Evolutionary conservation across 1,284 basidiomycete species (phyloP).

Genomic region (Ustilago tritici): DNA sequence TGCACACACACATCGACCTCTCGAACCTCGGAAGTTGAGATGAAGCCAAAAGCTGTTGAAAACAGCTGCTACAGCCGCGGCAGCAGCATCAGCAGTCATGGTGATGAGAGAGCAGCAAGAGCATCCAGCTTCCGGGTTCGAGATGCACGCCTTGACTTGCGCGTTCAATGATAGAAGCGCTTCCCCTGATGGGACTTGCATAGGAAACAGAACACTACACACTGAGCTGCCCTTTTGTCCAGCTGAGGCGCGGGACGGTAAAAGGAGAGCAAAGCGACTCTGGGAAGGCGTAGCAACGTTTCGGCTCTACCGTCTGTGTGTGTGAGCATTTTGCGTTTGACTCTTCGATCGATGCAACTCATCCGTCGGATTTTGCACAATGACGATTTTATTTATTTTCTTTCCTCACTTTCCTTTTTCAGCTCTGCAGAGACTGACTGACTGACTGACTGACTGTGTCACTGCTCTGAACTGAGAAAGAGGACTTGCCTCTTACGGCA

Average conservation of each 20-base stretch:
- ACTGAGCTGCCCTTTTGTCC: neutral
- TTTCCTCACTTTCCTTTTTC: conserved; percentile 1
- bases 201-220: neutral
- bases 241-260: conserved; percentile 7
- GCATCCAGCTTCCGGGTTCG: conserved; percentile 1
- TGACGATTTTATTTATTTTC: conserved; percentile 9
- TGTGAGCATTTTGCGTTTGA: conserved; percentile 1
- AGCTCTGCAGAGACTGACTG: conserved; percentile 6
- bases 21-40: conserved; percentile 1
- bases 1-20: neutral
- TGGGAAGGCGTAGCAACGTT: neutral
- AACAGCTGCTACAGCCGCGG: neutral
- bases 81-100: neutral
- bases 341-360: conserved; percentile 17
- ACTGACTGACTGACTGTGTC: neutral
- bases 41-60: neutral
- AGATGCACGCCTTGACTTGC: neutral
- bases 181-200: conserved; percentile 1
- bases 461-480: too few relatives aligned
- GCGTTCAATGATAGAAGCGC: neutral
- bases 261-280: conserved; percentile 1
- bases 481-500: conserved; percentile 3
- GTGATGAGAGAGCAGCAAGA: neutral
- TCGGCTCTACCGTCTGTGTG: neutral
- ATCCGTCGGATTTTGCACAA: conserved; percentile 4